Evolutionary conservation across 495 filamentous ascomycete genomes (phyloP), one percentile per base, ranked within the genome.

Genomic region (Aspergillus panamensis): DNA sequence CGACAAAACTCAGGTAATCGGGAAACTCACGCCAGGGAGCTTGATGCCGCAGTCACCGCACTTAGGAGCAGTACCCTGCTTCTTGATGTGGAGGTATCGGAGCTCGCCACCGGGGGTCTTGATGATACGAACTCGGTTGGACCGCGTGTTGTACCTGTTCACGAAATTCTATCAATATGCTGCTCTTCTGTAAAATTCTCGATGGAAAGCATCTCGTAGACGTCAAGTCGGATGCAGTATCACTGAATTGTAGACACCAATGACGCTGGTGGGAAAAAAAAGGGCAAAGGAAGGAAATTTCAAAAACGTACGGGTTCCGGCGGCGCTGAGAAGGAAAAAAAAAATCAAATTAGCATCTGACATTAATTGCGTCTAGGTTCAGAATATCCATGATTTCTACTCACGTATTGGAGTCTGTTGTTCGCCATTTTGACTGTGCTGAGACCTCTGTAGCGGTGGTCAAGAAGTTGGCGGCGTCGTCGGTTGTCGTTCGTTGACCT

Each of bases 41-140:
- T 96, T 96, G 80, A 87, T 86, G 69, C 92, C 92, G 73, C 94
- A 97, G 83, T 97, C 94, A 84, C 94, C 94, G 75, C 94, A 99
- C 82, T 97, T 97, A 68, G 94, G 93, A 65, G 90, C 86, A 68
- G 89, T 92, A 64, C 91, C 92, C 78, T 86, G 87, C 88, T 97
- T 97, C 88, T 97, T 97, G 82, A 96, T 91, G 86, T 97, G 92
- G 65, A 97, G 90, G 71, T 96, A 87, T 71, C 92, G 88, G 62
- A 96, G 87, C 74, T 91, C 82, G 72, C 94, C 94, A 74, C 94
- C 94, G 57, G 94, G 94, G 59, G 94, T 98, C 83, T 91, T 94
- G 80, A 96, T 75, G 75, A 97, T 83, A 74, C 94, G 89, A 74
- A 93, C 91, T 80, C 90, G 91, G 88, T 98, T 97, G 72, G 90